These are phyloP conservation scores for Lactarius hatsudake DNA, from an alignment of 768 basidiomycete genomes.

Conservation along the genomic window DNA sequence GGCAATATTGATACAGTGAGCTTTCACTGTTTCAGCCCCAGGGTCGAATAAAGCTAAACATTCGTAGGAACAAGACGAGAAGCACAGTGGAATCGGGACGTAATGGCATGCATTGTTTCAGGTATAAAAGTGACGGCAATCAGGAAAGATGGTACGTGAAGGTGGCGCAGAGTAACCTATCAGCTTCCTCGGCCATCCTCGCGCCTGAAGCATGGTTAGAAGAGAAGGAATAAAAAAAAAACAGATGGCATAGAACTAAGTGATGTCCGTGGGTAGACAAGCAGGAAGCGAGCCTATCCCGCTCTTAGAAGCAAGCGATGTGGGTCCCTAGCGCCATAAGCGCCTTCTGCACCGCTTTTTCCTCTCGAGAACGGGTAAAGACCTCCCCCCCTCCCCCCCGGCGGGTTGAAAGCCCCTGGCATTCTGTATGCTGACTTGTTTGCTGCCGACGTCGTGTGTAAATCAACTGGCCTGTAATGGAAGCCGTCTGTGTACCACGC, in stretches of 20 bases:
- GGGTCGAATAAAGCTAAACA: neutral
- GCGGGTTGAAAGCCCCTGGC: constrained; percentile 6
- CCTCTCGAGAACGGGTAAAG: constrained; percentile 1
- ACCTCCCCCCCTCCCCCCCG: neutral
- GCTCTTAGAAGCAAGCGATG: constrained; percentile 3
- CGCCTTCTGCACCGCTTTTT: constrained; percentile 23
- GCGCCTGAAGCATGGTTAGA: constrained; percentile 8
- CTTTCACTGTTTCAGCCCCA: neutral
- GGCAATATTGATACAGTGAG: neutral
- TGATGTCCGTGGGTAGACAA: constrained; percentile 1
- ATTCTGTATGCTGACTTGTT: neutral
- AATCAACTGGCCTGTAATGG: neutral
- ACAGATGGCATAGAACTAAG: neutral
- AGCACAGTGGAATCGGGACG: neutral
- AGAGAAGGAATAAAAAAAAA: constrained; percentile 10
- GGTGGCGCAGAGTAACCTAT: constrained; percentile 13
- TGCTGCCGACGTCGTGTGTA: neutral
- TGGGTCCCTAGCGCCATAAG: constrained; percentile 1
- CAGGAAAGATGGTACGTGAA: constrained; percentile 11
- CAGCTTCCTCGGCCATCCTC: constrained; percentile 8
- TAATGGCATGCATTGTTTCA: constrained; percentile 13
- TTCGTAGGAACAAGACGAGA: constrained; percentile 9
- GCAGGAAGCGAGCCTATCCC: constrained; percentile 6
- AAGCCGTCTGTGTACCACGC: neutral
- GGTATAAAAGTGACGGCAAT: constrained; percentile 1